A percentile compares a stretch with the other conserved stretches of the same genome.
Evolutionary conservation across 805 yeast genomes (phyloP).

Genomic region (Candida nemodendra): DNA sequence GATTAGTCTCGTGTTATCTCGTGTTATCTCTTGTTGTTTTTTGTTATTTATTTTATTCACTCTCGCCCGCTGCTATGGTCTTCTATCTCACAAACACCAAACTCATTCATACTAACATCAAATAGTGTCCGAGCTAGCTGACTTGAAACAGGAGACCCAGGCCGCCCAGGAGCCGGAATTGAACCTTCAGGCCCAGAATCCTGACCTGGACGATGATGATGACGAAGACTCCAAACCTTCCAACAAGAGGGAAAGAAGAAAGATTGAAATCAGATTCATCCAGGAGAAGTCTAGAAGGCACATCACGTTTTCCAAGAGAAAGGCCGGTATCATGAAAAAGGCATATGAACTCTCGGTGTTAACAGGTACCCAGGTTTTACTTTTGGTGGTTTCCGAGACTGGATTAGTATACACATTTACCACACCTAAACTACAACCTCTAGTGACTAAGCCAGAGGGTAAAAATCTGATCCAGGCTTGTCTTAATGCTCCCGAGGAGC

Average conservation of each 20-base stretch:
- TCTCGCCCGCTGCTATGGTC: neutral
- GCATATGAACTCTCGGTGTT: constrained; percentile 97
- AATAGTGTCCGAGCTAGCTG: constrained; percentile 29
- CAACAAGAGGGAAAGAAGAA: constrained; percentile 64
- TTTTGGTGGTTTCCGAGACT: constrained; percentile 96
- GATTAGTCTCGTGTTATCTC: too few species aligned
- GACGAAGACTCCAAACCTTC: constrained; percentile 49
- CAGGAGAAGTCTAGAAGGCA: constrained; percentile 98
- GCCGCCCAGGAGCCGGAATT: constrained; percentile 21
- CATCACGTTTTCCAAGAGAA: constrained; percentile 95
- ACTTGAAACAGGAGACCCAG: constrained; percentile 23
- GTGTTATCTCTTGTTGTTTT: too few species aligned
- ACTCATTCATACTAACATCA: too few species aligned
- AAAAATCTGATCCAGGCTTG: constrained; percentile 96
- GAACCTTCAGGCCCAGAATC: constrained; percentile 26
- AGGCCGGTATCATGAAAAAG: constrained; percentile 98
- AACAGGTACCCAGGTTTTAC: constrained; percentile 94
- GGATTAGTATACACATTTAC: constrained; percentile 98
- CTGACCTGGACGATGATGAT: constrained; percentile 48
- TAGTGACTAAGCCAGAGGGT: constrained; percentile 96
- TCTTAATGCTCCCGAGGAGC: constrained; percentile 92
- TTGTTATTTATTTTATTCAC: neutral
- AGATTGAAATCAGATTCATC: constrained; percentile 94
- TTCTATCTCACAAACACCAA: constrained; percentile 11
- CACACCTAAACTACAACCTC: constrained; percentile 97